These are phyloP conservation scores for Populus deltoides DNA, from an alignment of 345 rosid genomes.

Conservation along the genomic window DNA sequence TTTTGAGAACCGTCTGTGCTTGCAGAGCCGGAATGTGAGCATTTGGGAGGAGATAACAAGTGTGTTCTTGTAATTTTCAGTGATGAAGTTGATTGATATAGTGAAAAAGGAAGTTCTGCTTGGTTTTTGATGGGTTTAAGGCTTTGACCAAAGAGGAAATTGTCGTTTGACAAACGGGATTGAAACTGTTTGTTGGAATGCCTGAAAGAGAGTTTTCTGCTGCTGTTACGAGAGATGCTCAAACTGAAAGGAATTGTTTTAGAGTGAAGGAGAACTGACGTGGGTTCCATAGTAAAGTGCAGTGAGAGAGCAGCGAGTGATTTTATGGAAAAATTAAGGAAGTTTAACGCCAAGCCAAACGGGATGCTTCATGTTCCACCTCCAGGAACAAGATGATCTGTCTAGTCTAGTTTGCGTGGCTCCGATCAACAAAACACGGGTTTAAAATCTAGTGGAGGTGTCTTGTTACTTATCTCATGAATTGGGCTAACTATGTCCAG, in stretches of 20 bases:
- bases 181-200: conserved; percentile 65
- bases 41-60: conserved; percentile 33
- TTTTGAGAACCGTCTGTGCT: conserved; percentile 32
- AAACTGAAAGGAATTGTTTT: conserved; percentile 31
- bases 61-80: conserved; percentile 21
- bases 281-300: conserved; percentile 47
- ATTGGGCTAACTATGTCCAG: background rate
- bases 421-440: background rate
- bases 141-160: conserved; percentile 11
- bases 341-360: background rate
- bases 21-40: conserved; percentile 49
- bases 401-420: background rate
- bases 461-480: background rate
- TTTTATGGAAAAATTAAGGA: background rate
- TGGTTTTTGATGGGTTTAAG: conserved; percentile 24
- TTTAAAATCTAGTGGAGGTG: background rate
- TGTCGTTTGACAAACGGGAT: conserved; percentile 17
- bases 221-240: background rate
- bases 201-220: conserved; percentile 37
- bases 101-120: conserved; percentile 16
- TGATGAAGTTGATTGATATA: background rate
- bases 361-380: background rate
- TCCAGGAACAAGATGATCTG: background rate
- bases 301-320: background rate
- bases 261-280: conserved; percentile 52